A percentile compares a stretch with the other conserved stretches of the same genome.
These are phyloP conservation scores for Boehmeria nivea DNA, from an alignment of 306 rosid genomes.

Conservation along the genomic window DNA sequence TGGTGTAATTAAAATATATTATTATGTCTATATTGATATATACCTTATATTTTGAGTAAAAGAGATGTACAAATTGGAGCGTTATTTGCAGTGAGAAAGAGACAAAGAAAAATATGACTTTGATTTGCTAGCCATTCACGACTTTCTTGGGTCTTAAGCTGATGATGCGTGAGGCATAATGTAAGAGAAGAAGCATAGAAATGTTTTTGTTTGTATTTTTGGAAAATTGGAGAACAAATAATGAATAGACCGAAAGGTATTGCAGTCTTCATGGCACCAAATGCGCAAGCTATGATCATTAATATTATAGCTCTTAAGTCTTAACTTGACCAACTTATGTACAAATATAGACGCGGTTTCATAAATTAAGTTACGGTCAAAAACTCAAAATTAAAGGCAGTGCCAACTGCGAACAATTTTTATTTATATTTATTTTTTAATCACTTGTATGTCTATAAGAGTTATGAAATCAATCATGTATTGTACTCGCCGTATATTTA, in stretches of 20 bases:
- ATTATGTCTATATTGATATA: no score
- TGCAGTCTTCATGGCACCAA: conserved; percentile 14
- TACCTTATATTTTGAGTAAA: background rate
- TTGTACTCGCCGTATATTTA: no score
- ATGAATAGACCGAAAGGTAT: background rate
- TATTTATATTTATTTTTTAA: no score
- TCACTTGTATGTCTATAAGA: no score
- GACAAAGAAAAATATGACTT: background rate
- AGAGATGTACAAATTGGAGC: background rate
- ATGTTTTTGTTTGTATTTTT: background rate
- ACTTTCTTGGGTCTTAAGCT: background rate
- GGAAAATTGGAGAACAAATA: background rate
- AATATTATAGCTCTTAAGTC: no score
- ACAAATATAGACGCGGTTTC: background rate
- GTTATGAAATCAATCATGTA: no score
- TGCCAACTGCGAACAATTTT: no score
- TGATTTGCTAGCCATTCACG: background rate
- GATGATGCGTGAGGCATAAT: no score
- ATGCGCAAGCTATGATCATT: background rate
- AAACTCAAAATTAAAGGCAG: background rate
- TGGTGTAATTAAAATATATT: background rate
- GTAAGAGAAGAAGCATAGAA: background rate
- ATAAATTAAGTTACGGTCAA: no score
- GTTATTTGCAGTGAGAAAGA: background rate
- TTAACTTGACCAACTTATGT: background rate